Percentiles rank a stretch among this genome's conserved stretches.
These are phyloP conservation scores for Ceratonia siliqua DNA, from an alignment of 306 rosid genomes.

Conservation along the genomic window DNA sequence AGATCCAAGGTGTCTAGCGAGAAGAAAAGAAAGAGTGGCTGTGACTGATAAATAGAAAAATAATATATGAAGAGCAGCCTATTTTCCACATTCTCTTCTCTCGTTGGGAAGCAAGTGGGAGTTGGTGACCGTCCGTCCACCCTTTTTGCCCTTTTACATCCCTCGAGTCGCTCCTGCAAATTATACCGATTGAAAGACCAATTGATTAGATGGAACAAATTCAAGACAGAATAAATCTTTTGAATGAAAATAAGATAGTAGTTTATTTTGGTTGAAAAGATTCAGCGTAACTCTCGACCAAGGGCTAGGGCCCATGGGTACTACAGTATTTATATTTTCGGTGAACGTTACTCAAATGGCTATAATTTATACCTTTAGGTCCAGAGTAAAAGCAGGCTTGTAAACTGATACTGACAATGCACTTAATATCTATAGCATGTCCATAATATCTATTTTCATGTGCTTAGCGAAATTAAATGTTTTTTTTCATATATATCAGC, in stretches of 20 bases:
- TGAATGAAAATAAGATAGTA: constrained; percentile 5
- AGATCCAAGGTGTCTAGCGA: constrained; percentile 40
- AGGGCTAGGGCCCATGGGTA: no score
- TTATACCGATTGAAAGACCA: constrained; percentile 31
- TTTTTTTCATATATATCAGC: not conserved
- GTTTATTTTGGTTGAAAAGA: constrained; percentile 31
- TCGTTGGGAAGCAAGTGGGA: constrained; percentile 77
- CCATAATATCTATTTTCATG: not conserved
- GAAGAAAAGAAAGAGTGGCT: constrained; percentile 48
- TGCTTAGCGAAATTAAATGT: constrained; percentile 8
- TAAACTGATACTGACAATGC: no score
- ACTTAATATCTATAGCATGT: no score
- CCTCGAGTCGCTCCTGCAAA: not conserved
- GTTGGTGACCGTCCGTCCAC: constrained; percentile 53
- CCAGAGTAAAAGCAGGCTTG: no score
- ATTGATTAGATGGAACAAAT: constrained; percentile 21
- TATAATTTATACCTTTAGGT: no score
- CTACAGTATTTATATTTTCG: no score
- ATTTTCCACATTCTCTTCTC: constrained; percentile 68
- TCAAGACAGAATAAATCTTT: constrained; percentile 12
- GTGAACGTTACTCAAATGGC: no score
- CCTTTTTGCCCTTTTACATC: constrained; percentile 57
- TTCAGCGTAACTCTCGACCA: constrained; percentile 6
- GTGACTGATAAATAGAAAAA: constrained; percentile 9
- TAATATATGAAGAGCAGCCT: constrained; percentile 24